A percentile compares a stretch with the other conserved stretches of the same genome.
These are phyloP conservation scores for Podila horticola DNA, from an alignment of 192 early-diverging fungal genomes.

Conservation along the genomic window DNA sequence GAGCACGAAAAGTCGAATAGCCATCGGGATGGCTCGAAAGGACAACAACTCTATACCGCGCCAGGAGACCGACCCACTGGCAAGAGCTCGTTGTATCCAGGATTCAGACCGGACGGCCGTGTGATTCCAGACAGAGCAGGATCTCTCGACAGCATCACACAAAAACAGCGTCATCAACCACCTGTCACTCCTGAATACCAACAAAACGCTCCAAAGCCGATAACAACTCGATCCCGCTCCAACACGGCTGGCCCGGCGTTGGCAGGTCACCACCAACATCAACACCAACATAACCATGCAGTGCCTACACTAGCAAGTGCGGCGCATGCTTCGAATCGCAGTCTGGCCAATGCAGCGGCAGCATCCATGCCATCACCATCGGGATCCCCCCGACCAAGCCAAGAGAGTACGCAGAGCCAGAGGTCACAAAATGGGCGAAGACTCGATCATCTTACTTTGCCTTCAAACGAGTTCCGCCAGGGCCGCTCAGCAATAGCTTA, in stretches of 20 bases:
- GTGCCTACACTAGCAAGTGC: neutral
- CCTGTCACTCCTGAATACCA: no score
- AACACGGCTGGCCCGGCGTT: neutral
- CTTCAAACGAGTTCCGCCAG: slow-evolving; percentile 11
- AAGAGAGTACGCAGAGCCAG: slow-evolving; percentile 12
- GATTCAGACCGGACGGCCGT: no score
- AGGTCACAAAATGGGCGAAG: neutral
- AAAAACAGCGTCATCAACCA: no score
- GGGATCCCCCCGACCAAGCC: slow-evolving; percentile 10
- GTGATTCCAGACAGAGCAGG: no score
- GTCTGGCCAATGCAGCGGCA: neutral
- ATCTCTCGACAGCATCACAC: no score
- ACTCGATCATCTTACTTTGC: neutral
- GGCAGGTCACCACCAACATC: neutral
- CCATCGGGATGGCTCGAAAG: no score
- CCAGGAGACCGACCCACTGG: no score
- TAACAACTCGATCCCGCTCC: neutral
- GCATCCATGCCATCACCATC: neutral
- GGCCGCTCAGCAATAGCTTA: neutral
- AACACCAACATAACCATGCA: neutral
- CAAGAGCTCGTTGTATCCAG: no score
- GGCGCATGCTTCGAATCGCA: neutral
- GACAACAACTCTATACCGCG: no score
- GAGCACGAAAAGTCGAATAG: no score
- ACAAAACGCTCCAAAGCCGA: no score